Conservation (phyloP, 306 rosid genomes). For the cucumber (Cucumis sativus) region Cucumber_9930_V3 NC_026656.2:432001-432500, state of each 20-base stretch:
- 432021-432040: conserved; percentile 55
- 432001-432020: conserved; percentile 75
- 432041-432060: conserved; percentile 63
- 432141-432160: conserved; percentile 60
- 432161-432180: conserved; percentile 73
- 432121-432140: conserved; percentile 58
- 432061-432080: conserved; percentile 60
- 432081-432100: conserved; percentile 76
- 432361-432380: neutral
- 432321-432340: conserved; percentile 2
- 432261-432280: neutral
- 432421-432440: neutral
- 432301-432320: neutral
- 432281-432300: neutral
- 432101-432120: conserved; percentile 80
- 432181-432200: conserved; percentile 24
- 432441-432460: no score
- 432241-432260: neutral
- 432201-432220: neutral
- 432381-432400: neutral
- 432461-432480: no score
- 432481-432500: no score
- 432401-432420: neutral
- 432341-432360: neutral
- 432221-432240: neutral